Evolutionary conservation across 1,139 yeast species (phyloP).

Genomic region (Saccharomyces hybrid): DNA sequence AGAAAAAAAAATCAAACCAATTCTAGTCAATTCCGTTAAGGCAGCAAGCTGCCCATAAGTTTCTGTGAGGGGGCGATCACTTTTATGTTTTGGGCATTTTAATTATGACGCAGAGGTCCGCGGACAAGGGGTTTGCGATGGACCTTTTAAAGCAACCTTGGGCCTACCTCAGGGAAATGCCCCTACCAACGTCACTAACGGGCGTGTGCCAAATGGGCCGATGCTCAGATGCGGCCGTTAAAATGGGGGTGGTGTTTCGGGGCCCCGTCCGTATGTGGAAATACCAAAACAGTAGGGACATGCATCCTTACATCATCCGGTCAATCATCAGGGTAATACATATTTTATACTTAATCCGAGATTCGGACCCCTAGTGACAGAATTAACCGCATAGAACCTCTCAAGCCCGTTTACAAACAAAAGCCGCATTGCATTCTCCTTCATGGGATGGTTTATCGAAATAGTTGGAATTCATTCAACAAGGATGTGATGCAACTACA

Average conservation of each 20-base stretch:
- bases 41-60: neutral
- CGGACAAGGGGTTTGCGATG: slow-evolving; percentile 1
- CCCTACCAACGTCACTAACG: neutral
- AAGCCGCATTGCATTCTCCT: neutral
- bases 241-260: neutral
- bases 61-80: slow-evolving; percentile 1
- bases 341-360: neutral
- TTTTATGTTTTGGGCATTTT: neutral
- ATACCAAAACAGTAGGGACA: neutral
- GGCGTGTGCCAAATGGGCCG: neutral
- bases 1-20: neutral
- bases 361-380: neutral
- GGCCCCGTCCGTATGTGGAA: neutral
- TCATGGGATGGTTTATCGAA: neutral
- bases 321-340: neutral
- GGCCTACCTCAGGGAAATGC: neutral
- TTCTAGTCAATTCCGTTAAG: neutral
- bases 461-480: neutral
- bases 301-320: neutral
- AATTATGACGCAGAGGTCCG: neutral
- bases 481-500: neutral
- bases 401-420: neutral
- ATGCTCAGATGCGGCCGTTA: neutral
- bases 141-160: neutral
- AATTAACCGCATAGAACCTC: neutral